Conservation (phyloP, 306 rosid genomes). For the Quillaja saponaria region DNA sequence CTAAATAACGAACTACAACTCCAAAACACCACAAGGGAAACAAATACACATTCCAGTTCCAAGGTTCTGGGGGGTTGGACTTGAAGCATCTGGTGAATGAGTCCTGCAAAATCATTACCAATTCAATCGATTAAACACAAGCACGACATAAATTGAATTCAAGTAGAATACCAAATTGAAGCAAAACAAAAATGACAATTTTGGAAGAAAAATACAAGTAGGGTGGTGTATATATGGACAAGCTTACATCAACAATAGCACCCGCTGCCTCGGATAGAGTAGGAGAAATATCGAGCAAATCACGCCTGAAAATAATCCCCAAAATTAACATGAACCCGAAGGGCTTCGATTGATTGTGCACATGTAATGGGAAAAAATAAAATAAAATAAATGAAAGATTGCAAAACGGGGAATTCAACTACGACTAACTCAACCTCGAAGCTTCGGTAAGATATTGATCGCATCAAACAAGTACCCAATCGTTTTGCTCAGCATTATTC, state of each 20-base stretch:
- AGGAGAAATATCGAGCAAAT: slow-evolving; percentile 90
- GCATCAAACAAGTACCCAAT: slow-evolving; percentile 8
- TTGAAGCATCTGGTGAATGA: slow-evolving; percentile 96
- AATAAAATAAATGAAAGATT: background rate
- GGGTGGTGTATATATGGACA: background rate
- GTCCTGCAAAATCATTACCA: slow-evolving; percentile 42
- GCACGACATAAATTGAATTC: background rate
- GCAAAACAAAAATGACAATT: background rate
- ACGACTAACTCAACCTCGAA: background rate
- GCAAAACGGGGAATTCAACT: too few species aligned
- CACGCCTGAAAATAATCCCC: slow-evolving; percentile 55
- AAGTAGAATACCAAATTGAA: background rate
- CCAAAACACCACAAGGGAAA: slow-evolving; percentile 98
- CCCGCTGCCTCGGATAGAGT: slow-evolving; percentile 90
- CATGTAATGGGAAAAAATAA: background rate
- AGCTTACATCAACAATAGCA: slow-evolving; percentile 86
- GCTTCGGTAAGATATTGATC: background rate
- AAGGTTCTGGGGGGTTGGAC: slow-evolving; percentile 93
- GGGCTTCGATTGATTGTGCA: background rate
- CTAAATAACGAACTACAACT: slow-evolving; percentile 74
- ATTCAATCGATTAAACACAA: too few species aligned
- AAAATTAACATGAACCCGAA: background rate
- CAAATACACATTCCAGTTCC: slow-evolving; percentile 95
- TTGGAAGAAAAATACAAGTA: background rate
- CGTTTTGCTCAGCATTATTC: background rate